These are phyloP conservation scores for Colletotrichum sp. DNA, from an alignment of 2,329 filamentous ascomycete genomes.

Conservation along the genomic window DNA sequence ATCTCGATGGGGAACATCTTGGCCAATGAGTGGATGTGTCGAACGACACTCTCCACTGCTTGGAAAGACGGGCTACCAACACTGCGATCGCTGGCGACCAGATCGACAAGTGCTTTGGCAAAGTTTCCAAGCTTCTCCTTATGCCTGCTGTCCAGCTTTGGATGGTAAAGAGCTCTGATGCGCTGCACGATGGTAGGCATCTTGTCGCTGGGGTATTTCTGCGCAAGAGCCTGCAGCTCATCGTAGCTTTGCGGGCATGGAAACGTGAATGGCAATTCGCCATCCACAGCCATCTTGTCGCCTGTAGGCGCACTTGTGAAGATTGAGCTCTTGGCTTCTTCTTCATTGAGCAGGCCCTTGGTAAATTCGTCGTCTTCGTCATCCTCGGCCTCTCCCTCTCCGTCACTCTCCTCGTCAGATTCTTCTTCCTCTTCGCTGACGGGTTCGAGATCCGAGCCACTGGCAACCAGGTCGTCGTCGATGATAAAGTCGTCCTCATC, in stretches of 20 bases:
- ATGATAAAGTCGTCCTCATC: conserved; percentile 95
- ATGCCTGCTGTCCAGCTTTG: conserved; percentile 83
- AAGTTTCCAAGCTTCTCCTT: conserved; percentile 81
- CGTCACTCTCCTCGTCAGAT: conserved; percentile 45
- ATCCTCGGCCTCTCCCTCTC: conserved; percentile 35
- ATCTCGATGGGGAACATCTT: conserved; percentile 84
- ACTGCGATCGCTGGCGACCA: conserved; percentile 48
- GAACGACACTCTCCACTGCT: conserved; percentile 79
- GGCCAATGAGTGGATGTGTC: conserved; percentile 91
- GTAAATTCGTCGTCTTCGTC: conserved; percentile 69
- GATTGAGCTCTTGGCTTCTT: conserved; percentile 58
- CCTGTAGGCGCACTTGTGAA: conserved; percentile 38
- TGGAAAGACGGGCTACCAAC: conserved; percentile 61
- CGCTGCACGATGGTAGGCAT: conserved; percentile 83
- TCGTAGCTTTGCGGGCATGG: conserved; percentile 80
- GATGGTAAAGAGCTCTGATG: conserved; percentile 90
- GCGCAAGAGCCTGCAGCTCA: conserved; percentile 73
- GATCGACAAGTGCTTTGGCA: conserved; percentile 68
- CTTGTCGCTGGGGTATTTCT: conserved; percentile 66
- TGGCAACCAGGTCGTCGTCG: conserved; percentile 87
- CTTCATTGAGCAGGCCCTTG: conserved; percentile 67
- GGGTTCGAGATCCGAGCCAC: conserved; percentile 72
- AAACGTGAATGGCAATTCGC: conserved; percentile 78
- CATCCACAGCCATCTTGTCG: conserved; percentile 48
- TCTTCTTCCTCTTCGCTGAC: conserved; percentile 59